These are phyloP conservation scores for Salix caprea DNA, from an alignment of 345 rosid species.

Conservation along the genomic window DNA sequence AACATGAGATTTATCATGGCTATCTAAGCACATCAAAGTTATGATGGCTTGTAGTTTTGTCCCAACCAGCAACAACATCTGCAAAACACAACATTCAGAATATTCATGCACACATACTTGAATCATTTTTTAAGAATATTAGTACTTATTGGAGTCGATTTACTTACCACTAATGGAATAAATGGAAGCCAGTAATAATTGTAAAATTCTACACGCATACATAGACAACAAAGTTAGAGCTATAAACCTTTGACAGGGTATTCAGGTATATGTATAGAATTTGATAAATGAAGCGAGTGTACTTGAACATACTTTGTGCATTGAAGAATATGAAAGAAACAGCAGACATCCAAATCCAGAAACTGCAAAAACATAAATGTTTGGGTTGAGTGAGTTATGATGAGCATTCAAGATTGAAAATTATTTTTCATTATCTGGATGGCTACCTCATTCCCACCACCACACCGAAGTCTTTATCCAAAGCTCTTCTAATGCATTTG, in stretches of 20 bases:
- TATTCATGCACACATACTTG: neutral
- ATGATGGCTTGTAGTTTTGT: conserved; percentile 54
- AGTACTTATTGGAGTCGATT: neutral
- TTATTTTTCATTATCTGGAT: no score
- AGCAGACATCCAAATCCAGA: conserved; percentile 59
- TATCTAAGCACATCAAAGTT: conserved; percentile 53
- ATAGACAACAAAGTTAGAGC: neutral
- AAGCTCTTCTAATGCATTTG: conserved; percentile 65
- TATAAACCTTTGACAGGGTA: neutral
- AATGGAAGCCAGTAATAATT: conserved; percentile 77
- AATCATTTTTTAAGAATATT: neutral
- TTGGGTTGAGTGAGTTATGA: neutral
- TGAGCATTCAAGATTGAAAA: neutral
- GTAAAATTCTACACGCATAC: conserved; percentile 42
- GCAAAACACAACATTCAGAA: neutral
- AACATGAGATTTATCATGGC: conserved; percentile 42
- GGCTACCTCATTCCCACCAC: conserved; percentile 60
- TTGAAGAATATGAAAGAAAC: conserved; percentile 65
- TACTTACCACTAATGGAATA: conserved; percentile 64
- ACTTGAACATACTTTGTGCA: conserved; percentile 47
- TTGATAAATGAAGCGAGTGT: neutral
- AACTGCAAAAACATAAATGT: conserved; percentile 42
- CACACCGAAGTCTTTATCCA: conserved; percentile 64
- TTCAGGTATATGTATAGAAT: neutral
- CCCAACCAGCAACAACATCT: conserved; percentile 56